Evolutionary conservation across 73 alveolate species (phyloP), one percentile per base, ranked within the genome.

Genomic region (Paramecium sexaurelia): DNA sequence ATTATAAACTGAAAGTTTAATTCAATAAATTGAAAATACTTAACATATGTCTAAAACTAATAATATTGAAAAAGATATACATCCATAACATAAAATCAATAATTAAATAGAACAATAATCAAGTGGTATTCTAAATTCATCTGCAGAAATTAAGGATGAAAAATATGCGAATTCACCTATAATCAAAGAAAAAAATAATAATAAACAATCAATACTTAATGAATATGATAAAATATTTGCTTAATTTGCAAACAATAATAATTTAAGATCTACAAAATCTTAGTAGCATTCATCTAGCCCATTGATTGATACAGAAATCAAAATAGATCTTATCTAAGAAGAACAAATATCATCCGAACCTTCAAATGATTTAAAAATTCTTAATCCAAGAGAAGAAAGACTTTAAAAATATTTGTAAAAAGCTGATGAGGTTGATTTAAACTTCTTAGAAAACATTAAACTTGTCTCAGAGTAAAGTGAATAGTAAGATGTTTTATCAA

Each of bases 371-470:
- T 27, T 27, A 73, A 11, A 51, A 19, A 8, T 73, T 13, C 57
- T 73, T 36, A 73, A 33, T 73, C 55, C 55, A 73, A 73, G 57
- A 19, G 87, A 73, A 73, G 57, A 73, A n/a, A 73, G 57, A 36
- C 43, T 73, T 2, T 36, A 39, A 35, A 39, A 73, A 17, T 73
- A 73, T 73, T 73, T 73, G 37, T 33, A 73, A 73, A 73, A 73
- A 17, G 87, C 87, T 73, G 87, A 73, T 36, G 57, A 73, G 35
- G 55, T 39, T 0, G 57, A 73, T 73, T 37, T 73, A 7, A 39
- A 73, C n/a, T 61, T 61, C 45, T 61, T 61, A 32, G 83, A 61
- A 29, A 61, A 32, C 83, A 61, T 61, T 13, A 29, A 26, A 61
- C 47, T 61, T 26, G 67, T 51, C 17, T 51, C 67, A 19, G 67